These are phyloP conservation scores for Vitis hybrid DNA, from an alignment of 177 flowering plant genomes.

Conservation along the genomic window DNA sequence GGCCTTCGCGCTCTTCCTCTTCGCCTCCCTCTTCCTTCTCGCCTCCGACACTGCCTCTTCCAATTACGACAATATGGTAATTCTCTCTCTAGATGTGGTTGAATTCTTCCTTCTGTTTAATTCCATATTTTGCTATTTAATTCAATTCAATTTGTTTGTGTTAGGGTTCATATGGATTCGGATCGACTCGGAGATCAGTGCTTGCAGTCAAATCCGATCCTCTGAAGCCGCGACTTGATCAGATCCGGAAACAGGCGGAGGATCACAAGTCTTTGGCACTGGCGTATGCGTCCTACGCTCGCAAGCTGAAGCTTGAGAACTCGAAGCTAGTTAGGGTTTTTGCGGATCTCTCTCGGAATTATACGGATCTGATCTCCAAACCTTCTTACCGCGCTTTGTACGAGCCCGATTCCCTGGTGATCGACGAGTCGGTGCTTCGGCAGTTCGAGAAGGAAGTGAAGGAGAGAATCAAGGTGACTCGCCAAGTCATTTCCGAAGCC, in stretches of 20 bases:
- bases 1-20: slow-evolving; percentile 17
- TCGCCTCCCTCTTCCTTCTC: slow-evolving; percentile 27
- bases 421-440: slow-evolving; percentile 35
- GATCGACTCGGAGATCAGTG: slow-evolving; percentile 33
- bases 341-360: slow-evolving; percentile 50
- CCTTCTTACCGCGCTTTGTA: slow-evolving; percentile 30
- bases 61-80: slow-evolving; percentile 18
- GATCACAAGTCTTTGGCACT: slow-evolving; percentile 49
- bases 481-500: slow-evolving; percentile 36
- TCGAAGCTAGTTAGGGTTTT: slow-evolving; percentile 54
- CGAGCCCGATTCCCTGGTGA: slow-evolving; percentile 22
- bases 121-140: neutral
- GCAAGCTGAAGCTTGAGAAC: slow-evolving; percentile 64
- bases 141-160: neutral
- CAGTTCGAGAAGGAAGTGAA: slow-evolving; percentile 51
- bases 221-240: slow-evolving; percentile 52
- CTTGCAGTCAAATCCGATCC: slow-evolving; percentile 63
- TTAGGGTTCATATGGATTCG: slow-evolving; percentile 17
- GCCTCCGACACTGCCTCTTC: slow-evolving; percentile 22
- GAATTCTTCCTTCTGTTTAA: neutral
- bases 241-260: slow-evolving; percentile 64
- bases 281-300: slow-evolving; percentile 57
- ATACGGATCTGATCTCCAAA: slow-evolving; percentile 41
- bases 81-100: neutral
- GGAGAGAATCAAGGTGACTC: slow-evolving; percentile 42